phyloP scores from a whole-genome alignment of 306 rosid species.

The Medicago lupulina region DNA sequence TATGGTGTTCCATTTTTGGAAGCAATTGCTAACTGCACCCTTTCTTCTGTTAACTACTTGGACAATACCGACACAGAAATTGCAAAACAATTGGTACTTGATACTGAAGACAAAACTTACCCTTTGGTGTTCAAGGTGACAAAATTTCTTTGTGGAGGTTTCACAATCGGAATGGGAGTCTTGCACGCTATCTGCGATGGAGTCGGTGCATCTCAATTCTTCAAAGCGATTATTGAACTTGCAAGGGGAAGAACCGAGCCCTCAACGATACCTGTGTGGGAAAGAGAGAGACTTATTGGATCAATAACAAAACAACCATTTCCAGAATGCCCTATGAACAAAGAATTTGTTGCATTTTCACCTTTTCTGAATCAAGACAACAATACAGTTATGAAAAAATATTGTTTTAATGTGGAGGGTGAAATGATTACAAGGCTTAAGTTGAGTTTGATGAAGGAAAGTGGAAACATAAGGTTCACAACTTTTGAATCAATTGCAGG shows the following conservation, averaged over 20 bases:
- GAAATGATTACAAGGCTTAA: slow-evolving; percentile 52
- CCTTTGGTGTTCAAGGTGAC: slow-evolving; percentile 49
- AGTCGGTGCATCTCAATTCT: slow-evolving; percentile 48
- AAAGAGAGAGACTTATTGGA: slow-evolving; percentile 49
- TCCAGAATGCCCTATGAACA: slow-evolving; percentile 14
- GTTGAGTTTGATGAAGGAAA: slow-evolving; percentile 41
- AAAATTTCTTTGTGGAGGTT: slow-evolving; percentile 53
- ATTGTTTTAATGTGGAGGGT: slow-evolving; percentile 32
- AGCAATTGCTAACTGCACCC: slow-evolving; percentile 43
- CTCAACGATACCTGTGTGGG: slow-evolving; percentile 56
- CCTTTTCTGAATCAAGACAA: slow-evolving; percentile 49
- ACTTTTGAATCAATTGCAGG: slow-evolving; percentile 60
- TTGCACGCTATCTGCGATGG: slow-evolving; percentile 54
- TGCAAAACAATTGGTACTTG: slow-evolving; percentile 32
- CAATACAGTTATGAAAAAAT: slow-evolving; percentile 36
- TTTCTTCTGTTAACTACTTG: slow-evolving; percentile 49
- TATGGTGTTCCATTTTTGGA: slow-evolving; percentile 56
- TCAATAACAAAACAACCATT: slow-evolving; percentile 32
- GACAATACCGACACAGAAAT: slow-evolving; percentile 12
- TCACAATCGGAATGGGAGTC: slow-evolving; percentile 45
- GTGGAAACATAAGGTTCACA: slow-evolving; percentile 31
- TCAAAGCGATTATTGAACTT: slow-evolving; percentile 46
- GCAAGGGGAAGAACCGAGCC: slow-evolving; percentile 49
- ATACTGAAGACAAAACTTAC: background rate
- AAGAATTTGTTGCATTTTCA: slow-evolving; percentile 41